Percentiles rank a stretch among this genome's conserved stretches.
Conservation (phyloP, 108 stramenopile species). For the Bacterosira constricta region DNA sequence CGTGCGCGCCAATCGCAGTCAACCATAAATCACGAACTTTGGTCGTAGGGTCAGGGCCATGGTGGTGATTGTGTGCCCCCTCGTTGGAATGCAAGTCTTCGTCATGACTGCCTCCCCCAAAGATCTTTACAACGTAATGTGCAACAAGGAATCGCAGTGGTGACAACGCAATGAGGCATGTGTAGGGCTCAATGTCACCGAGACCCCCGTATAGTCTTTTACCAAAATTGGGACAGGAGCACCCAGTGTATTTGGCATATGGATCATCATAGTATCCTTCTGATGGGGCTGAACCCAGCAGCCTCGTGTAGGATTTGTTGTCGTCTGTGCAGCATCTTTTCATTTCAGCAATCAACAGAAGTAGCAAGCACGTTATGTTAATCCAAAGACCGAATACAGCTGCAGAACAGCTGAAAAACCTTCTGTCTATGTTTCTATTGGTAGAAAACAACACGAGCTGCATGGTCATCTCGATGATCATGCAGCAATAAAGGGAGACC, state of each 20-base stretch:
- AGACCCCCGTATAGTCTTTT: conserved; percentile 65
- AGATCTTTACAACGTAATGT: conserved; percentile 12
- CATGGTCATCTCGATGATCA: conserved; percentile 50
- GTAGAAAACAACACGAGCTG: conserved; percentile 18
- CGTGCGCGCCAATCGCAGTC: conserved; percentile 63
- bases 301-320: conserved; percentile 4
- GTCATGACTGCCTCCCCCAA: conserved; percentile 13
- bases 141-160: conserved; percentile 65
- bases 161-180: conserved; percentile 64
- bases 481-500: conserved; percentile 39
- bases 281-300: background rate
- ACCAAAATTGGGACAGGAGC: conserved; percentile 62
- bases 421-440: background rate
- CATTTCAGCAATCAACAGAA: conserved; percentile 68
- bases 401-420: conserved; percentile 22
- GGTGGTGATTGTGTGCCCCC: conserved; percentile 24
- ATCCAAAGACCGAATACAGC: conserved; percentile 59
- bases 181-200: conserved; percentile 80
- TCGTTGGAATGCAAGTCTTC: background rate
- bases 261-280: background rate
- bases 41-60: conserved; percentile 36
- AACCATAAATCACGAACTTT: conserved; percentile 77
- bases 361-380: conserved; percentile 48
- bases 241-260: background rate
- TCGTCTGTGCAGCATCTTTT: conserved; percentile 63